phyloP scores from a whole-genome alignment of 176 grass and related monocot genomes.

The Aegilops speltoides region DNA sequence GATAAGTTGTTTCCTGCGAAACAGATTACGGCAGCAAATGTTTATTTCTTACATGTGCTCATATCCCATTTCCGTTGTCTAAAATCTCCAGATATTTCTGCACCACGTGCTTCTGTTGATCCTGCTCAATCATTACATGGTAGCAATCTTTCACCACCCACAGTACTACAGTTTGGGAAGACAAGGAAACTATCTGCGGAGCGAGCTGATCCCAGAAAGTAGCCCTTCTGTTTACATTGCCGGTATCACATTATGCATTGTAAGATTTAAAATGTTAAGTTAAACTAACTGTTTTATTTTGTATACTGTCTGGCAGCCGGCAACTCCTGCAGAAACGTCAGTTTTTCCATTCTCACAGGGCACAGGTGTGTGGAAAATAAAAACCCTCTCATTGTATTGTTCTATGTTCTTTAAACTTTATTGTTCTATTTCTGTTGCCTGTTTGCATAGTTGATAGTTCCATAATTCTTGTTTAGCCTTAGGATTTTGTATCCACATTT shows the following conservation, averaged over 20 bases:
- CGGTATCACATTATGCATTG: conserved; percentile 7
- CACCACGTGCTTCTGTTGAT: conserved; percentile 70
- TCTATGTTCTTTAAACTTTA: not conserved
- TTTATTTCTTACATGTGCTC: conserved; percentile 7
- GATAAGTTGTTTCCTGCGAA: not conserved
- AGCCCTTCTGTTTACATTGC: conserved; percentile 31
- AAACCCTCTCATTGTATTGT: not conserved
- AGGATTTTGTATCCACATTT: not conserved
- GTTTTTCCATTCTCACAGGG: conserved; percentile 97
- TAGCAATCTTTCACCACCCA: conserved; percentile 68
- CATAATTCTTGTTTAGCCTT: not conserved
- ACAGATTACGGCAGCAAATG: not conserved
- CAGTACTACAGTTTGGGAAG: conserved; percentile 92
- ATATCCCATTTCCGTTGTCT: conserved; percentile 5
- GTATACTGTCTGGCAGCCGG: conserved; percentile 59
- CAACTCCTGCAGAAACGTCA: conserved; percentile 90
- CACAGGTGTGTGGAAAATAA: conserved; percentile 59
- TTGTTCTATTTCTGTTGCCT: conserved; percentile 5
- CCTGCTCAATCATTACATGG: conserved; percentile 60
- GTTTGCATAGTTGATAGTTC: conserved; percentile 9
- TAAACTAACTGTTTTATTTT: conserved; percentile 21
- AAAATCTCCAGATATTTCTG: conserved; percentile 38
- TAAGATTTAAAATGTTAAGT: conserved; percentile 18
- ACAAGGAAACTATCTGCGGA: conserved; percentile 85
- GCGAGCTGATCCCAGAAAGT: conserved; percentile 96